Percentiles rank a stretch among this genome's conserved stretches.
phyloP scores from a whole-genome alignment of 2,329 filamentous ascomycete species.

The Aureobasidium sp. region DNA sequence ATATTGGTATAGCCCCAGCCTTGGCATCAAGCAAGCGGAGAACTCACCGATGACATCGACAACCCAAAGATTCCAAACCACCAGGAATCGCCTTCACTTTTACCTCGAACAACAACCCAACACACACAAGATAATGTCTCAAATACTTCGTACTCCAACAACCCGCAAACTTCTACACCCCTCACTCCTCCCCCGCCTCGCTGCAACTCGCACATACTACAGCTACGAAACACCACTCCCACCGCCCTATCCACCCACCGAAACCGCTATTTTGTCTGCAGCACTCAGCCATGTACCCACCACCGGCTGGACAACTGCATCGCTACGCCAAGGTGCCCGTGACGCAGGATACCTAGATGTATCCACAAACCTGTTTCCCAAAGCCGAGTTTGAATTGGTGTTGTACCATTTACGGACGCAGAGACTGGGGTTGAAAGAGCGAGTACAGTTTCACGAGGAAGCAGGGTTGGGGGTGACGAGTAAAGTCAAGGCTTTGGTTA shows the following conservation, averaged over 20 bases:
- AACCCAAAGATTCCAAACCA: neutral
- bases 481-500: slow-evolving; percentile 62
- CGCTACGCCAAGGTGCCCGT: slow-evolving; percentile 68
- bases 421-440: slow-evolving; percentile 49
- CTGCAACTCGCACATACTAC: slow-evolving; percentile 48
- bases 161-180: slow-evolving; percentile 10
- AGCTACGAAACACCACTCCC: slow-evolving; percentile 60
- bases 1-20: neutral
- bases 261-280: slow-evolving; percentile 71
- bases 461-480: slow-evolving; percentile 43
- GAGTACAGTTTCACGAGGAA: slow-evolving; percentile 36
- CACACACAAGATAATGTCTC: neutral
- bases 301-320: slow-evolving; percentile 69
- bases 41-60: slow-evolving; percentile 5
- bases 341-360: slow-evolving; percentile 83
- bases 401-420: slow-evolving; percentile 65
- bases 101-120: neutral
- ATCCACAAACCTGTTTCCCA: slow-evolving; percentile 71
- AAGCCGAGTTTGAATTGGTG: slow-evolving; percentile 74
- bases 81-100: neutral
- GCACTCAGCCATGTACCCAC: slow-evolving; percentile 69
- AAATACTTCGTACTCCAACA: neutral
- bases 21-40: slow-evolving; percentile 3
- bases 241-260: slow-evolving; percentile 57
- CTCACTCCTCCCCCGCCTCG: slow-evolving; percentile 22